Evolutionary conservation across 768 basidiomycete genomes (phyloP).

Genomic region (Macrolepiota albuminosa): DNA sequence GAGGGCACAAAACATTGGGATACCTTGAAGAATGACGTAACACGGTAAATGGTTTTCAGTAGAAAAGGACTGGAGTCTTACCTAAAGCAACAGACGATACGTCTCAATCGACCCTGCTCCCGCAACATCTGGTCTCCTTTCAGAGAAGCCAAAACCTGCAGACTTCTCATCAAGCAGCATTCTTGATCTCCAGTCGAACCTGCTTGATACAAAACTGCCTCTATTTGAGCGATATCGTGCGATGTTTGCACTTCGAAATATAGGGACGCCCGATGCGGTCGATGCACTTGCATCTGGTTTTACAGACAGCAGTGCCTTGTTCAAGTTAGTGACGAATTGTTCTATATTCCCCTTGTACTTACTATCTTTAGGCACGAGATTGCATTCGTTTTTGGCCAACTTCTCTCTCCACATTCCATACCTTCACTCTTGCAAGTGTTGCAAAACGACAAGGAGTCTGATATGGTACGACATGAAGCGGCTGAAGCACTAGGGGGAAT

Average conservation of each 20-base stretch:
- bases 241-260: constrained; percentile 96
- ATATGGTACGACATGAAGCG: constrained; percentile 98
- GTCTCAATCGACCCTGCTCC: constrained; percentile 91
- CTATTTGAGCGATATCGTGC: constrained; percentile 95
- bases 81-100: constrained; percentile 45
- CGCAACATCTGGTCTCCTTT: constrained; percentile 59
- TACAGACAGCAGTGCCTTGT: constrained; percentile 81
- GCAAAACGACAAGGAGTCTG: constrained; percentile 66
- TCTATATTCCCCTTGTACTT: neutral
- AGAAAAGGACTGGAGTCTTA: neutral
- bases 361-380: constrained; percentile 77
- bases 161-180: constrained; percentile 46
- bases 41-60: constrained; percentile 29
- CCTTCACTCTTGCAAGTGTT: constrained; percentile 80
- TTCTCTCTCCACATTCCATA: constrained; percentile 84
- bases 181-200: constrained; percentile 46
- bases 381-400: constrained; percentile 96
- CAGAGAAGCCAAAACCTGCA: constrained; percentile 47
- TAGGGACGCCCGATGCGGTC: constrained; percentile 80
- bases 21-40: constrained; percentile 22
- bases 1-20: constrained; percentile 52
- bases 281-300: constrained; percentile 92
- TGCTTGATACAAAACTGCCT: constrained; percentile 63
- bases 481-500: constrained; percentile 99
- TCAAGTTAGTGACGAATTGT: constrained; percentile 63